These are phyloP conservation scores for Cladophialophora exuberans DNA, from an alignment of 2,329 filamentous ascomycete genomes.

Conservation along the genomic window DNA sequence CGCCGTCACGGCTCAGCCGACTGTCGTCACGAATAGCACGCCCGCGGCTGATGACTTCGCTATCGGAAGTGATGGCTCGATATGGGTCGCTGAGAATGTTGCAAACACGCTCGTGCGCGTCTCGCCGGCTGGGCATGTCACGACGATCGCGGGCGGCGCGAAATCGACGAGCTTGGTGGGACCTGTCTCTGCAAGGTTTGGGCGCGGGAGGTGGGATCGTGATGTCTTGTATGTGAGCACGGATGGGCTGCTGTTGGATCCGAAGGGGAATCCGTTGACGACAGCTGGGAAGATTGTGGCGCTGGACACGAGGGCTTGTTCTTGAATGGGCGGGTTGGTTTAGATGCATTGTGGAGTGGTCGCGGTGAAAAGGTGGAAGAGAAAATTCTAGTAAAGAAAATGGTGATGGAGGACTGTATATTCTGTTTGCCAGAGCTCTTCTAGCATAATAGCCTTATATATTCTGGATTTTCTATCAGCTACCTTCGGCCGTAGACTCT, in stretches of 20 bases:
- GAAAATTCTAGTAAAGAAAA: no score
- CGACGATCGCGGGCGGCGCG: not conserved
- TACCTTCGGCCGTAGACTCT: no score
- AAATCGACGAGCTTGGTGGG: not conserved
- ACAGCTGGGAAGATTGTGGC: not conserved
- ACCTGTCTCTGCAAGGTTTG: not conserved
- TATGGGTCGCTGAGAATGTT: not conserved
- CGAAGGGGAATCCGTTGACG: not conserved
- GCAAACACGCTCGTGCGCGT: not conserved
- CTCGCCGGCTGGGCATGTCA: not conserved
- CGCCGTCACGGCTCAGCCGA: not conserved
- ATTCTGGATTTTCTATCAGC: no score
- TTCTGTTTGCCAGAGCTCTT: no score
- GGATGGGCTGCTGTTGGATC: not conserved
- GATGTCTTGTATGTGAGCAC: not conserved
- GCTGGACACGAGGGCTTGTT: not conserved
- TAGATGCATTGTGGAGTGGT: no score
- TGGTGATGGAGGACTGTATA: no score
- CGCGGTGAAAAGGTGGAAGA: no score
- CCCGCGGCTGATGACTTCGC: conserved; percentile 1
- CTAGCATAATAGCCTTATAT: no score
- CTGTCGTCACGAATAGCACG: not conserved
- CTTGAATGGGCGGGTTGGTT: no score
- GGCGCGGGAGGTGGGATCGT: not conserved
- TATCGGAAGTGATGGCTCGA: not conserved